A percentile compares a stretch with the other conserved stretches of the same genome.
These are phyloP conservation scores for Globisporangium sylvaticum DNA, from an alignment of 352 stramenopile species.

Conservation along the genomic window DNA sequence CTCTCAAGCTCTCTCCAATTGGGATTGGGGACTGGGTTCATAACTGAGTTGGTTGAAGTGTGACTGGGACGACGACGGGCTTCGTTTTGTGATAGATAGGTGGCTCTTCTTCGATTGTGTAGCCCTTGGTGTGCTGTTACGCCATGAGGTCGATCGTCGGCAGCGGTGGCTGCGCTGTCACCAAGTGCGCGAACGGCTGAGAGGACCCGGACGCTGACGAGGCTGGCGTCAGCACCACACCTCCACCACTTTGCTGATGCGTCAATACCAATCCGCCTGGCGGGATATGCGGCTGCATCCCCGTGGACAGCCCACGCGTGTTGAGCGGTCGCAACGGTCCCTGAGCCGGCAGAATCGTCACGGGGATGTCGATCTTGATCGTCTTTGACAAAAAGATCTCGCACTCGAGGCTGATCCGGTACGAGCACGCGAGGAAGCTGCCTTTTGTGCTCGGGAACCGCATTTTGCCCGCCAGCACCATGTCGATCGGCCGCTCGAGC, in stretches of 20 bases:
- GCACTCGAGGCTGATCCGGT: conserved; percentile 59
- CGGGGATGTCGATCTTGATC: conserved; percentile 34
- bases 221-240: background rate
- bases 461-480: conserved; percentile 48
- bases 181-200: conserved; percentile 14
- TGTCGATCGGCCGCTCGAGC: conserved; percentile 55
- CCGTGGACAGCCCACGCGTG: background rate
- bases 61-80: background rate
- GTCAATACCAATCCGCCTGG: background rate
- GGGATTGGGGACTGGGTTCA: background rate
- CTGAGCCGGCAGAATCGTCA: conserved; percentile 25
- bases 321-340: conserved; percentile 11
- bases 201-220: background rate
- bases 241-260: background rate
- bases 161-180: background rate
- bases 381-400: conserved; percentile 29
- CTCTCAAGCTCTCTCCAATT: background rate
- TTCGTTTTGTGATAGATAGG: background rate
- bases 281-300: background rate
- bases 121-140: background rate
- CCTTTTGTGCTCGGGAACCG: conserved; percentile 51
- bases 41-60: background rate
- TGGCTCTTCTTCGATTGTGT: background rate
- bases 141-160: conserved; percentile 16
- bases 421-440: conserved; percentile 56